Conservation (phyloP, 495 filamentous ascomycete genomes). For the Ramalina peruviana region DNA sequence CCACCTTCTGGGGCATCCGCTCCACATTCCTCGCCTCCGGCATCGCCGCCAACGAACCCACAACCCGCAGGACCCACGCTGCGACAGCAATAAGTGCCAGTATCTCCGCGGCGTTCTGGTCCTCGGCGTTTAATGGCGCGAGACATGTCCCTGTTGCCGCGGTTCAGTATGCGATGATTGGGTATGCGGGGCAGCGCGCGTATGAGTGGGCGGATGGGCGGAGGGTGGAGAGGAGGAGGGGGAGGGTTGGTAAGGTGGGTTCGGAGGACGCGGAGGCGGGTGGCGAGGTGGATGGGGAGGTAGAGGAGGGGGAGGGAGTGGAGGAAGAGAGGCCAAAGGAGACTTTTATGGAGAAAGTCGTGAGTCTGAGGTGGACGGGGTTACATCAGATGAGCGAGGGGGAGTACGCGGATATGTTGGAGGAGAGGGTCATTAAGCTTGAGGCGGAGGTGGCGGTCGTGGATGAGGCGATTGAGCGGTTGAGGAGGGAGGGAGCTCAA, state of each 20-base stretch:
- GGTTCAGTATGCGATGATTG: slow-evolving; percentile 49
- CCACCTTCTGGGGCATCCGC: slow-evolving; percentile 51
- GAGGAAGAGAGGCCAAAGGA: slow-evolving; percentile 19
- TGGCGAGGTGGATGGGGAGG: slow-evolving; percentile 8
- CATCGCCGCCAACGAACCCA: no score
- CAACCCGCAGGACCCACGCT: no score
- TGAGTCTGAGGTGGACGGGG: slow-evolving; percentile 68
- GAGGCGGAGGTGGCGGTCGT: slow-evolving; percentile 77
- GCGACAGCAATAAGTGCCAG: no score
- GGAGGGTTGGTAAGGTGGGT: background rate
- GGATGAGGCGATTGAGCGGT: slow-evolving; percentile 63
- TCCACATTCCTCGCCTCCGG: background rate
- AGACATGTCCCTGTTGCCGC: slow-evolving; percentile 21
- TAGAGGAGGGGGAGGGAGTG: background rate
- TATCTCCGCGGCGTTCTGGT: no score
- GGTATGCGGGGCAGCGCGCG: slow-evolving; percentile 42
- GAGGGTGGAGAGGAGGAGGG: background rate
- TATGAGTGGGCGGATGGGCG: slow-evolving; percentile 39
- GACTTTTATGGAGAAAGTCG: slow-evolving; percentile 31
- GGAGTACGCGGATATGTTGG: slow-evolving; percentile 62
- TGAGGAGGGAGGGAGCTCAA: slow-evolving; percentile 15
- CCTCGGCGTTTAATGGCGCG: no score
- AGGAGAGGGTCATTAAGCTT: slow-evolving; percentile 62
- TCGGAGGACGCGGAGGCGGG: slow-evolving; percentile 13
- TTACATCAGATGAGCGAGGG: slow-evolving; percentile 60